Evolutionary conservation across 768 basidiomycete species (phyloP), one percentile per base, ranked within the genome.

Genomic region (Phaffia australis): DNA sequence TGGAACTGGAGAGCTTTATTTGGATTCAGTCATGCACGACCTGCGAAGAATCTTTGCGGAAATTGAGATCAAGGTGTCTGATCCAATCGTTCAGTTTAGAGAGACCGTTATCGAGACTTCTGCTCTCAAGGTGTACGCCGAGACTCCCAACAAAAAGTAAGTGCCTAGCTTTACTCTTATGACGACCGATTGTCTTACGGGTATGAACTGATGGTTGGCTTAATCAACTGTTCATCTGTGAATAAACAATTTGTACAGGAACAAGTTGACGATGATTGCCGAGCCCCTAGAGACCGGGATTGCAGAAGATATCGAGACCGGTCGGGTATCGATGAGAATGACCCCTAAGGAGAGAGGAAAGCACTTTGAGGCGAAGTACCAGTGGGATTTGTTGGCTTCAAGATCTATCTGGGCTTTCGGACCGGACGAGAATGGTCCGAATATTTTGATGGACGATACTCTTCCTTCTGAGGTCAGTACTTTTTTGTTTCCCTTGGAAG

Each of bases 371-470:
- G 87, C 89, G 74, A 94, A 91, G 74, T 94, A 98, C 76, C 88
- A 93, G 67, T 99, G 95, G 94, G 95, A 99, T 78, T 78, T 98
- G 72, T 83, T 99, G 66, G 94, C 95, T 1, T 94, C 92, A 54
- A 83, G 95, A 67, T 97, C 93, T 71, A 95, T 99, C 80, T 99
- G 95, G 95, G 92, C 95, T 25, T 99, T 99, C 77, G 95, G 95
- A 23, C 95, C 95, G 3, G 91, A 98, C 71, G 94, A 97, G 55
- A 86, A 84, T 69, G 95, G 95, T 0, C 84, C 94, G 11, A 99
- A 99, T 76, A 83, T 94, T 69, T 79, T 98, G 52, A 78, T 98
- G 71, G 94, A 99, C 74, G 95, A 99, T 74, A 98, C 95, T 1
- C 78, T 99, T 21, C 95, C 95, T 3, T 91, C 88, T 7, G 89